Evolutionary conservation across 768 basidiomycete species (phyloP).

Genomic region (Cantharellus anzutake): DNA sequence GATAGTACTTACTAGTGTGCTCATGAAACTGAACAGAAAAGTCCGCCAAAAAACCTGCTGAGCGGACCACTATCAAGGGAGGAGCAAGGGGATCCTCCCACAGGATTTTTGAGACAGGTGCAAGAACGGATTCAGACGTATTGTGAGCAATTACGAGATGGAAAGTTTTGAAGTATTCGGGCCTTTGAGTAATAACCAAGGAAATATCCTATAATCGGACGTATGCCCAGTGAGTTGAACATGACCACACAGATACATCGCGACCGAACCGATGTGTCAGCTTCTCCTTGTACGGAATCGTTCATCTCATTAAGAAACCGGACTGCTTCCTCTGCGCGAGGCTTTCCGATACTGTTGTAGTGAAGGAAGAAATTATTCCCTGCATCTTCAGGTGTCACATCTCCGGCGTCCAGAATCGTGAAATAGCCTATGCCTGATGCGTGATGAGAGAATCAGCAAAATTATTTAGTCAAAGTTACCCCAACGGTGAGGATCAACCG

Average conservation of each 20-base stretch:
- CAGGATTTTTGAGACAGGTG: neutral
- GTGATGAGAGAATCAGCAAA: neutral
- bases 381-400: conserved; percentile 53
- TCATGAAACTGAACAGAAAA: conserved; percentile 81
- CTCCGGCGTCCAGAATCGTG: conserved; percentile 58
- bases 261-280: conserved; percentile 28
- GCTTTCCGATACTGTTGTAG: conserved; percentile 51
- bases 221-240: neutral
- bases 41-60: conserved; percentile 78
- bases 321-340: conserved; percentile 63
- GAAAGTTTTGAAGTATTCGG: conserved; percentile 40
- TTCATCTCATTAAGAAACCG: conserved; percentile 70
- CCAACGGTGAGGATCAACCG: too few species aligned
- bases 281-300: conserved; percentile 55
- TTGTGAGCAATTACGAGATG: conserved; percentile 79
- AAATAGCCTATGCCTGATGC: conserved; percentile 65
- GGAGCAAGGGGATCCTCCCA: conserved; percentile 21
- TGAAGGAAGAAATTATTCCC: conserved; percentile 91
- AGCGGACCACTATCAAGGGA: conserved; percentile 60
- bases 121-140: conserved; percentile 21
- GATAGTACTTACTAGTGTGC: conserved; percentile 38
- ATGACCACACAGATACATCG: conserved; percentile 4
- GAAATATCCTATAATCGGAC: neutral
- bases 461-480: neutral
- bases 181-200: conserved; percentile 33